Conservation (phyloP, 164 flowering plant species). For the Santalum album region DNA sequence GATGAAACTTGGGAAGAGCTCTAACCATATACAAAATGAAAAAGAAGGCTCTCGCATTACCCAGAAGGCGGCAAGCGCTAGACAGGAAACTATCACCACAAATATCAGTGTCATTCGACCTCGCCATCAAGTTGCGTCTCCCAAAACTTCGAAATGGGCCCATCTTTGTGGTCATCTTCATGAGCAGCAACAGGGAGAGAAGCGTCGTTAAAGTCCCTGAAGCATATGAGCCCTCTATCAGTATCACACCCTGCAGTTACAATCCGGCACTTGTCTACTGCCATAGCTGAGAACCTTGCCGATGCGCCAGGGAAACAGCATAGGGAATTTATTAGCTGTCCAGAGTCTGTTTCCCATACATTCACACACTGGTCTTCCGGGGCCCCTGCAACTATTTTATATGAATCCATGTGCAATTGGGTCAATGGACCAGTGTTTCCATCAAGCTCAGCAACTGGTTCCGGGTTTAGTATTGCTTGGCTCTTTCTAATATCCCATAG, state of each 20-base stretch:
- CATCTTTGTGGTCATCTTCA: conserved; percentile 15
- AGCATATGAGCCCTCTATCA: conserved; percentile 16
- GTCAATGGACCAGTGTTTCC: conserved; percentile 47
- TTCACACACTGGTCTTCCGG: conserved; percentile 25
- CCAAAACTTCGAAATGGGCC: conserved; percentile 42
- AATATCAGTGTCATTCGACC: no score
- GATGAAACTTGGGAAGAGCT: no score
- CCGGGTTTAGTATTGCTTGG: conserved; percentile 18
- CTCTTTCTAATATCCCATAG: conserved; percentile 61
- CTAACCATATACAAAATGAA: no score
- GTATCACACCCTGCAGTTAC: conserved; percentile 28
- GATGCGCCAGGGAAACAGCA: conserved; percentile 11
- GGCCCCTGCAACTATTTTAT: conserved; percentile 56
- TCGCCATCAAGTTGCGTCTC: conserved; percentile 14
- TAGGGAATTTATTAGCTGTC: conserved; percentile 27
- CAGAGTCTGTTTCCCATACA: conserved; percentile 53
- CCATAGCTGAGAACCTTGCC: conserved; percentile 47
- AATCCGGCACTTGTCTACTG: conserved; percentile 43
- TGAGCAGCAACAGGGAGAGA: conserved; percentile 11
- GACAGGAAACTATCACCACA: no score
- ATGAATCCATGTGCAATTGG: conserved; percentile 46
- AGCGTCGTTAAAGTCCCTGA: conserved; percentile 40
- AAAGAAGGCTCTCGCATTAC: no score
- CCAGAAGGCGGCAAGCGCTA: no score
- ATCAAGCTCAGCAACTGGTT: conserved; percentile 42